phyloP scores from a whole-genome alignment of 2,329 filamentous ascomycete species.

The Rhinocladiella mackenziei region DNA sequence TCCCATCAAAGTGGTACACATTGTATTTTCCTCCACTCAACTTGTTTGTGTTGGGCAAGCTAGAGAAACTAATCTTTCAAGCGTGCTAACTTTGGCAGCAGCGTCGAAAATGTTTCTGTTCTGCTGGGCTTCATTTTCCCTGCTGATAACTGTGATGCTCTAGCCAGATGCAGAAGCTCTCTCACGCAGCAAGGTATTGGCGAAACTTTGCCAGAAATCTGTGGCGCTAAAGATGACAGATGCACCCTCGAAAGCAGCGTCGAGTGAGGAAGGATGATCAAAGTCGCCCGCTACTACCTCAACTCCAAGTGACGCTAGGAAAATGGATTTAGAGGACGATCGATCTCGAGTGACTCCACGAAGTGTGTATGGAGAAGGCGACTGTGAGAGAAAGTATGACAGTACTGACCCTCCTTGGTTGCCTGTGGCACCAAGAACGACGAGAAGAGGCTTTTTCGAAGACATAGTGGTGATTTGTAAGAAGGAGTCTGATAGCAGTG shows the following conservation, averaged over 20 bases:
- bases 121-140: background rate
- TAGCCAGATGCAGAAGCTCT: too few species aligned
- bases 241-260: background rate
- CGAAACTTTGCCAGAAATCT: background rate
- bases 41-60: background rate
- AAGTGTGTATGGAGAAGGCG: background rate
- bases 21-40: background rate
- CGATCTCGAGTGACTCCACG: background rate
- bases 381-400: background rate
- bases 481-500: too few species aligned
- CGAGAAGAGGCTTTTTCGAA: too few species aligned
- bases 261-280: background rate
- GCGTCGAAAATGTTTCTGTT: background rate
- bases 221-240: background rate
- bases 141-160: too few species aligned
- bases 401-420: background rate
- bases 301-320: background rate
- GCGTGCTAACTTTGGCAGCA: background rate
- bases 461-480: too few species aligned
- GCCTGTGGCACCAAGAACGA: background rate
- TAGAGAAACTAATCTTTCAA: conserved; percentile 1
- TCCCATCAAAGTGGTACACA: background rate
- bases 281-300: background rate
- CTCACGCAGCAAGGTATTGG: too few species aligned
- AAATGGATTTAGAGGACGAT: background rate